Base-by-base conservation (phyloP, 345 rosid genomes). In the Eucalyptus lansdowneana region DNA sequence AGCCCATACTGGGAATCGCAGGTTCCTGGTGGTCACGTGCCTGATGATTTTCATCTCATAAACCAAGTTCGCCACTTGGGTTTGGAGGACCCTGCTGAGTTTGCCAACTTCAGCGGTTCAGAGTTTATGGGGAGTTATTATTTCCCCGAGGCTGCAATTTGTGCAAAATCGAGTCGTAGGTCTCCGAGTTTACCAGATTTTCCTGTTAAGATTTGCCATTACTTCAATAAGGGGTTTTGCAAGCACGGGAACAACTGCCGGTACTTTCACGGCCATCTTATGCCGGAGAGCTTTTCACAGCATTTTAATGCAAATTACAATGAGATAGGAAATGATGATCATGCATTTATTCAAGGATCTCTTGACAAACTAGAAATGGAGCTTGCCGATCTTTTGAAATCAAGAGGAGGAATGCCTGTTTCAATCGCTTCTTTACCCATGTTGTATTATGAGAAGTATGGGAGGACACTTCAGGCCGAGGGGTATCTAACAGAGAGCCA, bases 401-500 rank as follows among this genome's bases (percentile, higher is more conserved):
- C 96, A 3, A 94, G 97, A 91, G 93, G 96, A 91, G 99, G 99
- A n/a, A 86, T 93, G 86, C 99, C 99, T 2, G 96, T 98, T 86
- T 97, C 99, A 1, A 98, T 98, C 50, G 99, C 99, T 87, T 96
- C 99, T 14, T 92, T 98, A 90, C 99, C 99, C 11, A 95, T 94
- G 96, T 90, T 97, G 94, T 98, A 97, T 67, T 96, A 91, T 24
- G 99, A 96, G 91, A 98, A 94, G 92, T 97, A 94, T 47, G 99
- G 99, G 88, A 94, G 91, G 94, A 94, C 91, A 29, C 97, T 98
- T 91, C 99, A 96, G 93, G 99, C 99, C 47, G 99, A 98, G 87
- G 99, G 99, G 37, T 98, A 98, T 90, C 97, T 98, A 50, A 96
- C 98, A 1, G 99, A 97, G 94, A 96, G 99, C 95, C 99, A 97